Evolutionary conservation across 768 basidiomycete genomes (phyloP).

Genomic region (Boletus tylopilopsis): DNA sequence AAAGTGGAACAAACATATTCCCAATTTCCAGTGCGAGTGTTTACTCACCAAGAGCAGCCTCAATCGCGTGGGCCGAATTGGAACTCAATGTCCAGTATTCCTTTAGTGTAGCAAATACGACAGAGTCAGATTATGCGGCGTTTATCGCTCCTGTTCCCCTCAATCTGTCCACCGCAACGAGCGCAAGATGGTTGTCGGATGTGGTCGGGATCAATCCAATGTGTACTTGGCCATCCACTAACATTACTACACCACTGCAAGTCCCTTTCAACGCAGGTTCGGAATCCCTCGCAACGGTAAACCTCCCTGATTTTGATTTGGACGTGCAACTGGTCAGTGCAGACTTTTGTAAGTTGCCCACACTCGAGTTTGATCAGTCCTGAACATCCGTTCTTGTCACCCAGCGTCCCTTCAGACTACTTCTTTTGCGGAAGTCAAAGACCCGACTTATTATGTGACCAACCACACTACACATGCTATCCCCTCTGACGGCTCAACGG

Average conservation of each 20-base stretch:
- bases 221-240: conserved; percentile 27
- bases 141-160: conserved; percentile 21
- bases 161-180: conserved; percentile 14
- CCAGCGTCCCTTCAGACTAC: neutral
- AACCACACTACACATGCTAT: conserved; percentile 22
- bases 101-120: conserved; percentile 10
- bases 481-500: conserved; percentile 19
- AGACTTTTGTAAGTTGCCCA: conserved; percentile 8
- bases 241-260: conserved; percentile 15
- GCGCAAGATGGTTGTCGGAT: conserved; percentile 27
- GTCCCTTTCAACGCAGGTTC: conserved; percentile 8
- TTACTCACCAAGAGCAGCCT: conserved; percentile 18
- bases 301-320: conserved; percentile 16
- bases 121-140: conserved; percentile 16
- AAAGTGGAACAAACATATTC: conserved; percentile 13
- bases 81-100: conserved; percentile 25
- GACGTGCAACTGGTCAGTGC: conserved; percentile 7
- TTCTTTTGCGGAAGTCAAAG: conserved; percentile 5
- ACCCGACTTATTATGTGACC: conserved; percentile 6
- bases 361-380: neutral
- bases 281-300: conserved; percentile 6
- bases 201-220: conserved; percentile 25
- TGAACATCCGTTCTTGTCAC: neutral
- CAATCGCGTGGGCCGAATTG: conserved; percentile 24
- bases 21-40: conserved; percentile 3